phyloP scores from a whole-genome alignment of 192 early-diverging fungal species.

The Blastocladiella britannica region DNA sequence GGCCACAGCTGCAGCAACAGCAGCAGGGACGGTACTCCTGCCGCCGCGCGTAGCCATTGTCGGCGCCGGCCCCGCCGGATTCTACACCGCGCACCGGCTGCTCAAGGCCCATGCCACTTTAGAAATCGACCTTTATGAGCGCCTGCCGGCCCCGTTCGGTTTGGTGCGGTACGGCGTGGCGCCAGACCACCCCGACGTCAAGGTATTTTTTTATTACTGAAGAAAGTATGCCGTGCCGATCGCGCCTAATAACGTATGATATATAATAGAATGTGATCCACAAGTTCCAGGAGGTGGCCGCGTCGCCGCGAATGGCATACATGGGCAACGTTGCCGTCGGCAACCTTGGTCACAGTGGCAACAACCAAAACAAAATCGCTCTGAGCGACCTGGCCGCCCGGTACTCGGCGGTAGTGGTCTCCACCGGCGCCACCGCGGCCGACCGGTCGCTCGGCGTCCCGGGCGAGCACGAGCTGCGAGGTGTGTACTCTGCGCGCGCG shows the following conservation, averaged over 20 bases:
- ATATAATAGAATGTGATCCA: conserved; percentile 50
- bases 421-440: conserved; percentile 56
- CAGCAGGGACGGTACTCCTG: too few relatives aligned
- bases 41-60: conserved; percentile 36
- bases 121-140: conserved; percentile 65
- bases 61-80: conserved; percentile 69
- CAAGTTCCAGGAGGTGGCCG: conserved; percentile 63
- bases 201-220: conserved; percentile 24
- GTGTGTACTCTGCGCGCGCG: conserved; percentile 50
- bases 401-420: conserved; percentile 59
- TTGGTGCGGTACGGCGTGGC: conserved; percentile 86
- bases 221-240: too few relatives aligned
- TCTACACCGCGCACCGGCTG: conserved; percentile 69
- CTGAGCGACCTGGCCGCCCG: conserved; percentile 26
- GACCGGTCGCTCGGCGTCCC: conserved; percentile 48
- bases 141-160: conserved; percentile 66
- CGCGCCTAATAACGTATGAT: not conserved
- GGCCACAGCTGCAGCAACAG: too few relatives aligned
- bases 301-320: conserved; percentile 45
- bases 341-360: too few relatives aligned
- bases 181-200: conserved; percentile 92
- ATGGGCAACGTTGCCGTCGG: conserved; percentile 63
- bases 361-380: conserved; percentile 20
- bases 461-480: conserved; percentile 32
- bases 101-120: conserved; percentile 32